Conservation (phyloP, 73 alveolate genomes). For the Tetrahymena borealis region DNA sequence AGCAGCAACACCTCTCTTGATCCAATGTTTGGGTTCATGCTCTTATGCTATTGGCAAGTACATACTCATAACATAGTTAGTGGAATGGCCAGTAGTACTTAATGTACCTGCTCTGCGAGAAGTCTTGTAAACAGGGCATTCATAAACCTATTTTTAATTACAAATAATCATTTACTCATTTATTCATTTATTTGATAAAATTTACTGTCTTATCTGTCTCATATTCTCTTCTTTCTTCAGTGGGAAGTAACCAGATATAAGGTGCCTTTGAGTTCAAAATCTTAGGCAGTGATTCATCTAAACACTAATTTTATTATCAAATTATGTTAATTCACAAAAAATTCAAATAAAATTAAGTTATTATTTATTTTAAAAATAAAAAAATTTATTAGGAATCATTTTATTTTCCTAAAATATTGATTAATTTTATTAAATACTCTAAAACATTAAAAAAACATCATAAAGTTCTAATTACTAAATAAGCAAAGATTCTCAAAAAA, state of each 20-base stretch:
- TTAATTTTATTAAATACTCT: neutral
- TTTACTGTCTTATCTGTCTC: constrained; percentile 50
- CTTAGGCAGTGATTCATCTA: constrained; percentile 98
- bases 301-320: constrained; percentile 51
- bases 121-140: constrained; percentile 96
- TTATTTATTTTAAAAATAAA: too few relatives aligned
- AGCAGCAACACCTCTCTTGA: constrained; percentile 99
- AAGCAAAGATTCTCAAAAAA: neutral
- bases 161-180: neutral
- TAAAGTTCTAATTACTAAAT: neutral
- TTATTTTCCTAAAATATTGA: neutral
- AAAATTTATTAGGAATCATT: neutral
- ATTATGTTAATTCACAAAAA: constrained; percentile 39
- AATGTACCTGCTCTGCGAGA: constrained; percentile 98
- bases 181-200: neutral
- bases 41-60: constrained; percentile 86
- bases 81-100: constrained; percentile 98
- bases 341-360: too few relatives aligned
- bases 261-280: constrained; percentile 81
- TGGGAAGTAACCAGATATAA: constrained; percentile 87
- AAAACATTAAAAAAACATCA: neutral
- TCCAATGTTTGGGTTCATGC: constrained; percentile 93
- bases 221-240: constrained; percentile 65
- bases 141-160: constrained; percentile 32
- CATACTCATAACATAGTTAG: constrained; percentile 97